Percentiles rank a stretch among this genome's conserved stretches.
Evolutionary conservation across 1,284 basidiomycete species (phyloP).

Genomic region (Boletus sp.): DNA sequence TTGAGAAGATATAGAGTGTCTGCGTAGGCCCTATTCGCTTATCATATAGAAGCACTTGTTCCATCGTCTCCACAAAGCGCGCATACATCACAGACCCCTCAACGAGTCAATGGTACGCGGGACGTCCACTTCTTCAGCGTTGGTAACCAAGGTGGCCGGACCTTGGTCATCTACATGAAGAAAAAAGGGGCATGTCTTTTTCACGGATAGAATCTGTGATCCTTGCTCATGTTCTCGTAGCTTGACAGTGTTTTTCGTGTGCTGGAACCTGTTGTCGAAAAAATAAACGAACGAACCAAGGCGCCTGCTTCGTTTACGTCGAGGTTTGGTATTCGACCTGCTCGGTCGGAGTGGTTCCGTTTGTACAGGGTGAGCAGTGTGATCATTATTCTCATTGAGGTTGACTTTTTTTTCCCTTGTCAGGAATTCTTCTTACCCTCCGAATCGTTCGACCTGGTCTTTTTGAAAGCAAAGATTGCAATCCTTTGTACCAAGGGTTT

Average conservation of each 20-base stretch:
- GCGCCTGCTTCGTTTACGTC: conserved; percentile 64
- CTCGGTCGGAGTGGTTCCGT: conserved; percentile 89
- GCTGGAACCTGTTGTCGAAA: conserved; percentile 85
- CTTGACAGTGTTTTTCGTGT: conserved; percentile 91
- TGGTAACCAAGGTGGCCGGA: conserved; percentile 79
- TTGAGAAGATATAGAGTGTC: neutral
- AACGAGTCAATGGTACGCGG: conserved; percentile 83
- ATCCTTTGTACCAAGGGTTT: conserved; percentile 93
- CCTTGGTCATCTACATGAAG: conserved; percentile 93
- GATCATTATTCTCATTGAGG: conserved; percentile 10
- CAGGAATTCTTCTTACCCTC: conserved; percentile 89
- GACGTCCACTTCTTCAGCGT: conserved; percentile 95
- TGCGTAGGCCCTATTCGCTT: conserved; percentile 70
- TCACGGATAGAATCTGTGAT: neutral
- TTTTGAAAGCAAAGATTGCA: conserved; percentile 87
- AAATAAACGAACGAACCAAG: conserved; percentile 73
- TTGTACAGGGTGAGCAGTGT: conserved; percentile 61
- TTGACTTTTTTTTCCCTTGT: conserved; percentile 1
- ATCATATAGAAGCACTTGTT: conserved; percentile 93
- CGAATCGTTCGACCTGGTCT: conserved; percentile 85
- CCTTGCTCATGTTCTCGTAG: conserved; percentile 31
- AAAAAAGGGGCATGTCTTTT: conserved; percentile 74
- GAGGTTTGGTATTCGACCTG: conserved; percentile 70
- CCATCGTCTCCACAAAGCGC: conserved; percentile 72
- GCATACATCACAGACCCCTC: conserved; percentile 69